These are phyloP conservation scores for Claviceps sp. DNA, from an alignment of 2,329 filamentous ascomycete species.

Conservation along the genomic window DNA sequence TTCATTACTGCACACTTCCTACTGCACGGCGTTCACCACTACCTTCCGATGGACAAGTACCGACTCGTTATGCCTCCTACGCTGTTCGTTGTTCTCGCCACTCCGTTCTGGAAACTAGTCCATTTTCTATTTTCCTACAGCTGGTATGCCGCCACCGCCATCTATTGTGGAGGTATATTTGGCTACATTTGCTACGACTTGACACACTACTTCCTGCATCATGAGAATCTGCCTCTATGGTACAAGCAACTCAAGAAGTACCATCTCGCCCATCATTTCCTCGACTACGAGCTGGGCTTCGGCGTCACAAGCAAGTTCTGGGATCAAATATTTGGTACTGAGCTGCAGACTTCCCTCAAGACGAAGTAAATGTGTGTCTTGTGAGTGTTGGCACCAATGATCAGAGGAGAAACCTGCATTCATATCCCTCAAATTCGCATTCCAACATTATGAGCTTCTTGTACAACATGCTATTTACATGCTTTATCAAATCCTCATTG, in stretches of 20 bases:
- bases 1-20: constrained; percentile 80
- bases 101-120: constrained; percentile 85
- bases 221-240: constrained; percentile 79
- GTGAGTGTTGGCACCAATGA: no score
- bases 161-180: constrained; percentile 83
- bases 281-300: constrained; percentile 95
- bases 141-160: constrained; percentile 67
- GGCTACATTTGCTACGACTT: constrained; percentile 94
- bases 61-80: constrained; percentile 94
- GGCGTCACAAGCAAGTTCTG: constrained; percentile 95
- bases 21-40: constrained; percentile 94
- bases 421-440: not conserved
- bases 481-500: constrained; percentile 1
- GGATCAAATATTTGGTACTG: constrained; percentile 85
- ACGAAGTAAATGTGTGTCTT: constrained; percentile 13
- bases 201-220: constrained; percentile 98
- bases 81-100: constrained; percentile 69
- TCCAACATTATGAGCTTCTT: not conserved
- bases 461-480: constrained; percentile 7
- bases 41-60: constrained; percentile 97
- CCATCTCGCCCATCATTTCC: constrained; percentile 92
- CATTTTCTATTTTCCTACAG: constrained; percentile 71
- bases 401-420: not conserved
- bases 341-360: constrained; percentile 39
- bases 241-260: constrained; percentile 94